These are phyloP conservation scores for Boletellus ananas DNA, from an alignment of 768 basidiomycete species.

Conservation along the genomic window DNA sequence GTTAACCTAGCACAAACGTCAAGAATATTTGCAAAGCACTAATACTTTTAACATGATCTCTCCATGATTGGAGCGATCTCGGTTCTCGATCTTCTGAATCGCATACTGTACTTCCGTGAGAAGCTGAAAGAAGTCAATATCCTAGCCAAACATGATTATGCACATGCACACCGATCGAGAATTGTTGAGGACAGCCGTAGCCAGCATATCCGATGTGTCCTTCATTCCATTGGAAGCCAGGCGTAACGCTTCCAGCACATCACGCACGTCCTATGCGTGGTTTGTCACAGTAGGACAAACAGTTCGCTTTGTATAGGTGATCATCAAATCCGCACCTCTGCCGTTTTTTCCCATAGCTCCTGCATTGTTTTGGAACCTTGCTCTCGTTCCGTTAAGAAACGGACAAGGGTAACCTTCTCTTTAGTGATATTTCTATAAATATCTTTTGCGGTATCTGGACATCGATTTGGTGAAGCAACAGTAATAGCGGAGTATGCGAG, in stretches of 20 bases:
- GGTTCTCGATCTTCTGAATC: conserved; percentile 21
- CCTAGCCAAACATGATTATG: neutral
- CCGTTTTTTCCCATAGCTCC: conserved; percentile 27
- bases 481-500: conserved; percentile 6
- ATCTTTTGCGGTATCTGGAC: conserved; percentile 58
- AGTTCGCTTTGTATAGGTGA: conserved; percentile 1
- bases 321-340: conserved; percentile 20
- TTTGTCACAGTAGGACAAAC: neutral
- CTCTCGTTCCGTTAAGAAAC: conserved; percentile 45
- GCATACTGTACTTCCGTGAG: conserved; percentile 17
- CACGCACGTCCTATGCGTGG: conserved; percentile 28
- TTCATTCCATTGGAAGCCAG: conserved; percentile 16
- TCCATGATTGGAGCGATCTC: conserved; percentile 16
- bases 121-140: conserved; percentile 20
- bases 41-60: conserved; percentile 24
- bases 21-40: neutral
- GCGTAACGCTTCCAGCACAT: conserved; percentile 18
- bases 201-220: conserved; percentile 20
- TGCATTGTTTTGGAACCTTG: conserved; percentile 28
- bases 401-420: conserved; percentile 52
- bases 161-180: conserved; percentile 20
- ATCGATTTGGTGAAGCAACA: conserved; percentile 5
- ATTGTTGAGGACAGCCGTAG: conserved; percentile 9
- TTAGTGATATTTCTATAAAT: conserved; percentile 63
- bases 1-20: conserved; percentile 12